A percentile compares a stretch with the other conserved stretches of the same genome.
phyloP scores from a whole-genome alignment of 257 asterid species.

The Solanum paucissectum region DNA sequence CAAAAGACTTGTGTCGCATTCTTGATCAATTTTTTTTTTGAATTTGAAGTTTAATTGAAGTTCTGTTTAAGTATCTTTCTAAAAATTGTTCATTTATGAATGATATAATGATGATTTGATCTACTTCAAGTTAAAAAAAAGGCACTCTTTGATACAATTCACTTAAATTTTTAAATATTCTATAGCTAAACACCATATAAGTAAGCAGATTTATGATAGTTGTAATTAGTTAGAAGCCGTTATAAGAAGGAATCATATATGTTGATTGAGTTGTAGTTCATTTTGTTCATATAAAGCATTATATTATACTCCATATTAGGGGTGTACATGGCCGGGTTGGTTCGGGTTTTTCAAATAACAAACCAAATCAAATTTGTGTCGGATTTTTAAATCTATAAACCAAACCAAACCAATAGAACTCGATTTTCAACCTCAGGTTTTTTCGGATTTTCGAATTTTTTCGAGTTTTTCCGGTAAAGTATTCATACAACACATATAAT shows the following conservation, averaged over 20 bases:
- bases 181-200: background rate
- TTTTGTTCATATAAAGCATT: background rate
- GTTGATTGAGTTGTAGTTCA: background rate
- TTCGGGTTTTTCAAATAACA: no score
- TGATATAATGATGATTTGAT: background rate
- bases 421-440: no score
- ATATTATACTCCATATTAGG: background rate
- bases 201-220: background rate
- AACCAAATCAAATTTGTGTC: no score
- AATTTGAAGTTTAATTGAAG: background rate
- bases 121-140: background rate
- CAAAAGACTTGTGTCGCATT: background rate
- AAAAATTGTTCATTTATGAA: background rate
- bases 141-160: background rate
- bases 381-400: no score
- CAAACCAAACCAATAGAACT: no score
- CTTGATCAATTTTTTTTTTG: background rate
- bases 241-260: background rate
- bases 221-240: background rate
- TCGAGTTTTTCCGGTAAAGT: no score
- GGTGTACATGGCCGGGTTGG: no score
- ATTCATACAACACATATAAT: no score
- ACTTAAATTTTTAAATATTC: background rate
- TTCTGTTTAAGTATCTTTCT: background rate
- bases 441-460: no score